Conservation (phyloP, 2,329 filamentous ascomycete genomes). For the Sporothrix humicola region DNA sequence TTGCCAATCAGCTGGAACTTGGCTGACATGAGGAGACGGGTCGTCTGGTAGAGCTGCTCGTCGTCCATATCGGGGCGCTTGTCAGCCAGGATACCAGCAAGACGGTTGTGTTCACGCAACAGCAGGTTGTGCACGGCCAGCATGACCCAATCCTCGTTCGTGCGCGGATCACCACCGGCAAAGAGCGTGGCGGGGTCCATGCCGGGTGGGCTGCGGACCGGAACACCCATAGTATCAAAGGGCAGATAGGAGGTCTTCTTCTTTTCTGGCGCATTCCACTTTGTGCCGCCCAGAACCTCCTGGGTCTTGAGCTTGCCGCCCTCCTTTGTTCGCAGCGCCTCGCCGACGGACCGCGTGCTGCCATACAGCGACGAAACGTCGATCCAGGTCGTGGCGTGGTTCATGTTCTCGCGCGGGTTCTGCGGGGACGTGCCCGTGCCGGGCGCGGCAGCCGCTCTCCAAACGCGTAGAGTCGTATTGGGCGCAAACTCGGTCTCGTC, state of each 20-base stretch:
- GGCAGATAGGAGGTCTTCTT: constrained; percentile 32
- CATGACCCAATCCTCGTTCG: constrained; percentile 38
- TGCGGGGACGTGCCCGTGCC: constrained; percentile 35
- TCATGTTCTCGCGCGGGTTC: constrained; percentile 36
- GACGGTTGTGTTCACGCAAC: constrained; percentile 38
- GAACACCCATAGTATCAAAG: constrained; percentile 34
- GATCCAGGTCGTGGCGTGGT: constrained; percentile 36
- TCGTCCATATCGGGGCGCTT: constrained; percentile 34
- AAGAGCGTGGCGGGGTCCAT: constrained; percentile 32
- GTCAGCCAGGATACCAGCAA: constrained; percentile 33
- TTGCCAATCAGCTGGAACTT: constrained; percentile 37
- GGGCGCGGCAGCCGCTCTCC: constrained; percentile 30
- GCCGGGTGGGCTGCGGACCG: constrained; percentile 30
- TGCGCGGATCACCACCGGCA: constrained; percentile 37
- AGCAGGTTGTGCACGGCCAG: constrained; percentile 36
- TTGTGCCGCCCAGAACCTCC: constrained; percentile 23
- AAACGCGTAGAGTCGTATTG: constrained; percentile 34
- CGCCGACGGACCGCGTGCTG: constrained; percentile 33
- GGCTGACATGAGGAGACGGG: constrained; percentile 35
- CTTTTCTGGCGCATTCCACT: constrained; percentile 14
- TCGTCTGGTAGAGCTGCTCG: constrained; percentile 37
- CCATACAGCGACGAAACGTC: constrained; percentile 37
- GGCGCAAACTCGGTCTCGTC: constrained; percentile 34
- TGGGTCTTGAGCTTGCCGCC: constrained; percentile 34
- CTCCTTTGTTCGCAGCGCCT: constrained; percentile 32